phyloP scores from a whole-genome alignment of 805 yeast species.

The Barnettozyma vustinii region DNA sequence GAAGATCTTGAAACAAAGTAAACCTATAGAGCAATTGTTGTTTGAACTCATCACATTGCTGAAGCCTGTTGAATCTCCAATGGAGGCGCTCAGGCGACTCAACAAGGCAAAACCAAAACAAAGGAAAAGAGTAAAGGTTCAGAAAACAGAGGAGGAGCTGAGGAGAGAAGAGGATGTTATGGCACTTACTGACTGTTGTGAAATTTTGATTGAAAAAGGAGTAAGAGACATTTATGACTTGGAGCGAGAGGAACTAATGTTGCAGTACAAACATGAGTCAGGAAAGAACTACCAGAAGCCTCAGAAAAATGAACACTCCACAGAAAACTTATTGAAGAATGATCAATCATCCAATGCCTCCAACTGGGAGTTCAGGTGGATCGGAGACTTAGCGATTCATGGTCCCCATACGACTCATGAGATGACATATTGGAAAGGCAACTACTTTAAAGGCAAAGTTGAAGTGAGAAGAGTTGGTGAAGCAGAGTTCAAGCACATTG shows the following conservation, averaged over 20 bases:
- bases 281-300: slow-evolving; percentile 30
- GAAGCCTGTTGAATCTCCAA: slow-evolving; percentile 54
- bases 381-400: slow-evolving; percentile 35
- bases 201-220: slow-evolving; percentile 38
- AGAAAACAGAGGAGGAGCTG: slow-evolving; percentile 13
- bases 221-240: slow-evolving; percentile 44
- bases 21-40: slow-evolving; percentile 22
- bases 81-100: slow-evolving; percentile 47
- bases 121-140: slow-evolving; percentile 15
- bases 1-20: slow-evolving; percentile 9
- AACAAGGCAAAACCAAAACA: slow-evolving; percentile 24
- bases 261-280: slow-evolving; percentile 37
- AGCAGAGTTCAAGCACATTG: slow-evolving; percentile 13
- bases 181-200: slow-evolving; percentile 44
- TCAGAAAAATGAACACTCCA: slow-evolving; percentile 4
- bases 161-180: slow-evolving; percentile 25
- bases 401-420: slow-evolving; percentile 47
- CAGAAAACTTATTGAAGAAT: slow-evolving; percentile 3
- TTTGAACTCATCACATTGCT: slow-evolving; percentile 35
- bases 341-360: not conserved
- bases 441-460: slow-evolving; percentile 43
- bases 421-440: slow-evolving; percentile 44
- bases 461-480: slow-evolving; percentile 31
- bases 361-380: slow-evolving; percentile 48
- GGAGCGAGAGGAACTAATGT: slow-evolving; percentile 49